Evolutionary conservation across 2,329 filamentous ascomycete species (phyloP).

Genomic region (Botryosphaeria dothidea): DNA sequence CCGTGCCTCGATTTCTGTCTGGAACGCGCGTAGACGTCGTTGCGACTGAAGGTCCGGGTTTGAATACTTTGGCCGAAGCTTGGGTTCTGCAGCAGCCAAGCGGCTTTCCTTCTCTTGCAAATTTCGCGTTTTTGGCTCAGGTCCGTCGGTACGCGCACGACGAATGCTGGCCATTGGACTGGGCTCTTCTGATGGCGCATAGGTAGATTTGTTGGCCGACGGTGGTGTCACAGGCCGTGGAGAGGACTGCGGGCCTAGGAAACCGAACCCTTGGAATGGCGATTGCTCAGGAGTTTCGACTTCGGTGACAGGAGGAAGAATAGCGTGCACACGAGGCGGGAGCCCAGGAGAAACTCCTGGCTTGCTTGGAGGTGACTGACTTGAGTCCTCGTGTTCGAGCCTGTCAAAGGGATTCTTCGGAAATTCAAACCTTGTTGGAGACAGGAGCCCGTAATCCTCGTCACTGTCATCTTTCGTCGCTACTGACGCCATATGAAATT

Average conservation of each 20-base stretch:
- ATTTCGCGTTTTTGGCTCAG: background rate
- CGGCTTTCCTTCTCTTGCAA: slow-evolving; percentile 29
- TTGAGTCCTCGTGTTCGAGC: background rate
- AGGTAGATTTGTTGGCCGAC: background rate
- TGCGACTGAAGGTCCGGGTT: slow-evolving; percentile 42
- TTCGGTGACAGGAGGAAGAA: slow-evolving; percentile 14
- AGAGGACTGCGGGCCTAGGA: slow-evolving; percentile 6
- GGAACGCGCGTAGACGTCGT: slow-evolving; percentile 39
- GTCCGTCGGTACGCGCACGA: background rate
- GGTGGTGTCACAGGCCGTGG: slow-evolving; percentile 7
- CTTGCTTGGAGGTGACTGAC: background rate
- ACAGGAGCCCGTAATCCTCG: slow-evolving; percentile 40
- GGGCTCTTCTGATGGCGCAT: slow-evolving; percentile 13
- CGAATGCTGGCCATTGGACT: slow-evolving; percentile 15
- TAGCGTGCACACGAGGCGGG: slow-evolving; percentile 13
- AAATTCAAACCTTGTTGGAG: slow-evolving; percentile 45
- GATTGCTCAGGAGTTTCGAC: slow-evolving; percentile 5
- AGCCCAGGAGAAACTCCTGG: background rate
- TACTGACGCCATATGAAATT: slow-evolving; percentile 37
- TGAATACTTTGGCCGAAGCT: slow-evolving; percentile 36
- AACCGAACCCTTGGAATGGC: slow-evolving; percentile 18
- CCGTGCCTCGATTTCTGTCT: slow-evolving; percentile 40
- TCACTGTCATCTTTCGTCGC: slow-evolving; percentile 28
- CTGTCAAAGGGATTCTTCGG: slow-evolving; percentile 31
- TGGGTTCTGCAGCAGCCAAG: slow-evolving; percentile 20